Conservation (phyloP, 805 yeast genomes). For the Scheffersomyces amazonensis region DNA sequence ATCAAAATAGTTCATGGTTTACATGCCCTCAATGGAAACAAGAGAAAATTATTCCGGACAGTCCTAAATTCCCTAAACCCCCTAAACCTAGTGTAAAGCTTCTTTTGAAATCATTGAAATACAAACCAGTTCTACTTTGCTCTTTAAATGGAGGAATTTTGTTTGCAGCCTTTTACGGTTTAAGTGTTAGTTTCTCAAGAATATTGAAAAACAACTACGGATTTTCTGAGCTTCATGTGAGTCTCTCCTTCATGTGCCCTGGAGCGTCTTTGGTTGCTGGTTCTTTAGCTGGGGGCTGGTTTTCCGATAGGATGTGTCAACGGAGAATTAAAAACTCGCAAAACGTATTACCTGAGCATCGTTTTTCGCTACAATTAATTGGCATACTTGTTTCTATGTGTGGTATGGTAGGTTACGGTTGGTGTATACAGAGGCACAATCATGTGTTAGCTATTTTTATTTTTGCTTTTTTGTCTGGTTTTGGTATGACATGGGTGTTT, state of each 20-base stretch:
- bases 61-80: constrained; percentile 39
- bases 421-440: constrained; percentile 42
- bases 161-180: constrained; percentile 55
- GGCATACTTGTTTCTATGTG: constrained; percentile 42
- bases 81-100: constrained; percentile 40
- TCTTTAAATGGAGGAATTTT: constrained; percentile 47
- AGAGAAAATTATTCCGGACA: constrained; percentile 14
- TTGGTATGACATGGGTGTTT: constrained; percentile 57
- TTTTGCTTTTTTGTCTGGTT: constrained; percentile 45
- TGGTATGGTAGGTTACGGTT: constrained; percentile 52
- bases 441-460: constrained; percentile 37
- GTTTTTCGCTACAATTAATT: constrained; percentile 41
- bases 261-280: constrained; percentile 49
- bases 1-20: constrained; percentile 14
- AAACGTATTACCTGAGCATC: constrained; percentile 42
- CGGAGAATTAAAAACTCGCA: constrained; percentile 21
- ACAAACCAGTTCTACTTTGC: constrained; percentile 43
- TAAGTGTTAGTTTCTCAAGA: constrained; percentile 48
- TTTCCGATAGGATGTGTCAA: constrained; percentile 39
- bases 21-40: constrained; percentile 28
- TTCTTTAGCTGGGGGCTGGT: constrained; percentile 46
- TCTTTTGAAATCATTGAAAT: constrained; percentile 35
- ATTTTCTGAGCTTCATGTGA: constrained; percentile 31
- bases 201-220: constrained; percentile 35
- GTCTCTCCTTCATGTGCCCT: constrained; percentile 52